A percentile compares a stretch with the other conserved stretches of the same genome.
Evolutionary conservation across 768 basidiomycete species (phyloP).

Genomic region (Coprinopsis cinerea): DNA sequence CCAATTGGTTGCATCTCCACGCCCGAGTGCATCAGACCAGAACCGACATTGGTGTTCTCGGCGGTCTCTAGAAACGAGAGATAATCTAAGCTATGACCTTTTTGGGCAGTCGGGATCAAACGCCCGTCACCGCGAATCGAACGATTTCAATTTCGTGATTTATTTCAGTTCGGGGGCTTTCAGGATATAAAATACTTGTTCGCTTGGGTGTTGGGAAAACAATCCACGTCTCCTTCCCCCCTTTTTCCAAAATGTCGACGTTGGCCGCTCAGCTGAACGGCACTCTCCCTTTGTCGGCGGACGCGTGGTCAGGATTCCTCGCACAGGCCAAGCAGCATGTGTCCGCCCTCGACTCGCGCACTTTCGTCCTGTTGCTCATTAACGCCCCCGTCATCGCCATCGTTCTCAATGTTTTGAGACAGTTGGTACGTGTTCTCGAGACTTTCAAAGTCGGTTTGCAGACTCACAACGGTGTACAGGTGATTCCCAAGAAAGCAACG

Average conservation of each 20-base stretch:
- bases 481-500: slow-evolving; percentile 61
- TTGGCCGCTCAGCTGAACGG: slow-evolving; percentile 26
- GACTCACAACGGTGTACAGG: slow-evolving; percentile 31
- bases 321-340: slow-evolving; percentile 35
- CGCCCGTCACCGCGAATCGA: slow-evolving; percentile 19
- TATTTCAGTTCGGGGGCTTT: slow-evolving; percentile 13
- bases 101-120: slow-evolving; percentile 6
- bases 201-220: slow-evolving; percentile 10
- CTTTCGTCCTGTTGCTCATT: slow-evolving; percentile 44
- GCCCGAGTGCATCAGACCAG: neutral
- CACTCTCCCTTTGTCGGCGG: slow-evolving; percentile 28
- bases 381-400: slow-evolving; percentile 67
- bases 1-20: neutral
- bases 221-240: slow-evolving; percentile 5
- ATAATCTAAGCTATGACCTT: slow-evolving; percentile 15
- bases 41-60: neutral
- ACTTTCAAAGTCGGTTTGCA: neutral
- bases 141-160: slow-evolving; percentile 25
- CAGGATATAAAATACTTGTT: slow-evolving; percentile 5
- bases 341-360: slow-evolving; percentile 29
- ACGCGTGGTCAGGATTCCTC: slow-evolving; percentile 41
- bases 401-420: slow-evolving; percentile 68
- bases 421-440: slow-evolving; percentile 54
- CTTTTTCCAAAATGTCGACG: slow-evolving; percentile 27
- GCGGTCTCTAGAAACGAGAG: neutral